Percentiles rank a stretch among this genome's conserved stretches.
Conservation (phyloP, 2,329 filamentous ascomycete species). For the Penicillium freii region DNA sequence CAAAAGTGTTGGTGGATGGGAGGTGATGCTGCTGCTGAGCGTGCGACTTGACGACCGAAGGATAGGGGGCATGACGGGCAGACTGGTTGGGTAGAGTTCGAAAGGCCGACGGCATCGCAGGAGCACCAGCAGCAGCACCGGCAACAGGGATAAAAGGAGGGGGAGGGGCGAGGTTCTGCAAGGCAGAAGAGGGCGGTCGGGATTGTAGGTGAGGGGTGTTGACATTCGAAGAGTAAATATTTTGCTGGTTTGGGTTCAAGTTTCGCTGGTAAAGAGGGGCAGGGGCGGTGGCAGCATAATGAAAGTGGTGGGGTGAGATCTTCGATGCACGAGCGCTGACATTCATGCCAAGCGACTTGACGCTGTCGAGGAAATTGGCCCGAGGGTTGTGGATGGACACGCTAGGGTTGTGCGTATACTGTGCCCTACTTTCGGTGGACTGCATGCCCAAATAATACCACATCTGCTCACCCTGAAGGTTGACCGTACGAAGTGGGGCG, state of each 20-base stretch:
- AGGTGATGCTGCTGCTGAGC: conserved; percentile 31
- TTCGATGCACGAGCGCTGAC: conserved; percentile 28
- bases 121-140: conserved; percentile 35
- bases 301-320: conserved; percentile 29
- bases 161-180: conserved; percentile 38
- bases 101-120: conserved; percentile 47
- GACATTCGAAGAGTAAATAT: conserved; percentile 16
- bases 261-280: conserved; percentile 25
- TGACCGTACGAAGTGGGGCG: conserved; percentile 64
- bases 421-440: conserved; percentile 86
- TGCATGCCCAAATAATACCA: conserved; percentile 85
- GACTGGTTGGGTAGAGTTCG: conserved; percentile 37
- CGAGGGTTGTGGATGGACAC: conserved; percentile 49
- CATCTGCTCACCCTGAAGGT: conserved; percentile 69
- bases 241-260: conserved; percentile 22
- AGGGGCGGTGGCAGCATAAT: conserved; percentile 26
- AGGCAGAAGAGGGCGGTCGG: conserved; percentile 35
- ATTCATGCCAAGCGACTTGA: conserved; percentile 41
- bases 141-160: conserved; percentile 30
- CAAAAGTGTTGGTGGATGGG: conserved; percentile 40
- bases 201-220: conserved; percentile 23
- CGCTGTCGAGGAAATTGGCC: conserved; percentile 51
- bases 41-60: conserved; percentile 38
- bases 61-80: conserved; percentile 40
- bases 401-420: conserved; percentile 78